Evolutionary conservation across 305 asterid genomes (phyloP).

Genomic region (Fraxinus baroniana): DNA sequence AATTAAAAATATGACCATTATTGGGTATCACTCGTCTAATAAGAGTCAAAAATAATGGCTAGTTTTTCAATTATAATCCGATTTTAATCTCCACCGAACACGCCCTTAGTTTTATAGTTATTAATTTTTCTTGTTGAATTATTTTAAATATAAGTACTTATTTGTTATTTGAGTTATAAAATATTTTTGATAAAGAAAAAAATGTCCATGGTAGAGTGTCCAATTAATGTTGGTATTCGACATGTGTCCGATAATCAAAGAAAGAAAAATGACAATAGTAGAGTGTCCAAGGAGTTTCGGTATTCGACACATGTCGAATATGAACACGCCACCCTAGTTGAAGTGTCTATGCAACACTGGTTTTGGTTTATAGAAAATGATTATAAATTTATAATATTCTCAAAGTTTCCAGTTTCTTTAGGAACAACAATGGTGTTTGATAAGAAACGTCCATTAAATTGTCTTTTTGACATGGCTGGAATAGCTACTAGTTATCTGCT

Average conservation of each 20-base stretch:
- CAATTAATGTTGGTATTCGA: background rate
- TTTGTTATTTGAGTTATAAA: background rate
- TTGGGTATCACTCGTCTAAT: no score
- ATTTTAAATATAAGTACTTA: background rate
- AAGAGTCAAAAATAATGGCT: no score
- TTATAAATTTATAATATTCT: background rate
- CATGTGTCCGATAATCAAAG: background rate
- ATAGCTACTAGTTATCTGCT: conserved; percentile 7
- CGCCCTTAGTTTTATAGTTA: background rate
- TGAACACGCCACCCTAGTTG: background rate
- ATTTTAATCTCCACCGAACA: no score
- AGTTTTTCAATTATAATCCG: no score
- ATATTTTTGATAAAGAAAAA: background rate
- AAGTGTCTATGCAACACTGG: background rate
- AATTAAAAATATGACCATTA: no score
- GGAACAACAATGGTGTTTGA: conserved; percentile 7
- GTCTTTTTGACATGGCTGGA: background rate
- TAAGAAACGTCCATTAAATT: background rate
- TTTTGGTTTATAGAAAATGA: background rate
- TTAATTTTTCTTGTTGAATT: background rate
- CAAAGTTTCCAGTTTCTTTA: conserved; percentile 1
- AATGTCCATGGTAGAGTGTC: background rate
- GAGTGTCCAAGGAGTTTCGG: background rate
- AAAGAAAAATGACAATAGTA: background rate
- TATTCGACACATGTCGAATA: background rate